These are phyloP conservation scores for Kuraishia floccosa DNA, from an alignment of 805 yeast genomes.

Conservation along the genomic window DNA sequence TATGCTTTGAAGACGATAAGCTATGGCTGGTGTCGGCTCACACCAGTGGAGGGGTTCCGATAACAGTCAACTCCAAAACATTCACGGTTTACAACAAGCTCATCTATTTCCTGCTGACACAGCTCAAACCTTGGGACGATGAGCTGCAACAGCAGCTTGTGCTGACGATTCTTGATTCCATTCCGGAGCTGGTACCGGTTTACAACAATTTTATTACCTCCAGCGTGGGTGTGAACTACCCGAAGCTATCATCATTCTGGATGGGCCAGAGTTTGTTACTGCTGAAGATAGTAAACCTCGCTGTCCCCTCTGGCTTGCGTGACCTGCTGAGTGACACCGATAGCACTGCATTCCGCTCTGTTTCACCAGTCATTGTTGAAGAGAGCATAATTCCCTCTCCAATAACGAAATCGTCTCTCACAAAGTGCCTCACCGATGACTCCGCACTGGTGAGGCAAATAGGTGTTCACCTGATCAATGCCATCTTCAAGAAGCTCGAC, in stretches of 20 bases:
- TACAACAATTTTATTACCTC: slow-evolving; percentile 45
- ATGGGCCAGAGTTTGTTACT: slow-evolving; percentile 58
- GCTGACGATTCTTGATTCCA: slow-evolving; percentile 32
- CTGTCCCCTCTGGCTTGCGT: slow-evolving; percentile 36
- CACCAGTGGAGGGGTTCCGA: slow-evolving; percentile 24
- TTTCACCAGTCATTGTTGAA: no score
- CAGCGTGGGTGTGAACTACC: slow-evolving; percentile 66
- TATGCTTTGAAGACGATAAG: slow-evolving; percentile 32
- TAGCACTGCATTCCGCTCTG: no score
- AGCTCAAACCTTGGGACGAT: slow-evolving; percentile 77
- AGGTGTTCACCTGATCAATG: slow-evolving; percentile 46
- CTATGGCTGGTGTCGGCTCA: slow-evolving; percentile 30
- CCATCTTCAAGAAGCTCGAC: slow-evolving; percentile 42
- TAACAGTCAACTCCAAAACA: slow-evolving; percentile 34
- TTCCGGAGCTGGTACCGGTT: slow-evolving; percentile 67
- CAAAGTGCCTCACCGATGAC: slow-evolving; percentile 44
- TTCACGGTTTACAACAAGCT: slow-evolving; percentile 61
- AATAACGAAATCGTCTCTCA: slow-evolving; percentile 42
- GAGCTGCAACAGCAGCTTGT: slow-evolving; percentile 46
- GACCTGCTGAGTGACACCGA: no score
- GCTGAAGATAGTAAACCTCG: slow-evolving; percentile 44
- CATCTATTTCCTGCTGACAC: slow-evolving; percentile 47
- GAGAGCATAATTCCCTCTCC: slow-evolving; percentile 60
- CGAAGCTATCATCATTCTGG: slow-evolving; percentile 75
- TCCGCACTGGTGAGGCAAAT: slow-evolving; percentile 47